Percentiles rank a stretch among this genome's conserved stretches.
Evolutionary conservation across 371 early-diverging fungal species (phyloP).

Genomic region (Rhizopus arrhizus): DNA sequence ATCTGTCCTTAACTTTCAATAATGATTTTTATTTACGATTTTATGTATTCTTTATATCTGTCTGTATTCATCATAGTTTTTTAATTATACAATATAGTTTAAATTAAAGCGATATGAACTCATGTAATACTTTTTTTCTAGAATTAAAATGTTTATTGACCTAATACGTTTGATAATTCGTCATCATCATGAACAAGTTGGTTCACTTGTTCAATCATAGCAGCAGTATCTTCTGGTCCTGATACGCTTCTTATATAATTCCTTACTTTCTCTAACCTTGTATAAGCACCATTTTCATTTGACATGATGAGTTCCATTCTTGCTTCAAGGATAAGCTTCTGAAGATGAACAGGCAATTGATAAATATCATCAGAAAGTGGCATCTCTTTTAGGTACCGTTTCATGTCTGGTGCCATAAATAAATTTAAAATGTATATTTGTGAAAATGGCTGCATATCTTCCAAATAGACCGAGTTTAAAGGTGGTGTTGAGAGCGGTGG

Average conservation of each 20-base stretch:
- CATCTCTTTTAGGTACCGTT: conserved; percentile 32
- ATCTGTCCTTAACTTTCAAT: too few species aligned
- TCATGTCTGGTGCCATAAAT: conserved; percentile 40
- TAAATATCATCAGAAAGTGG: conserved; percentile 40
- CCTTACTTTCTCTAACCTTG: conserved; percentile 26
- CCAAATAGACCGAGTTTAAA: conserved; percentile 15
- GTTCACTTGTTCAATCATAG: conserved; percentile 12
- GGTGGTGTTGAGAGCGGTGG: conserved; percentile 14
- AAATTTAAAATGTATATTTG: conserved; percentile 36
- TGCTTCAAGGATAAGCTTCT: conserved; percentile 38
- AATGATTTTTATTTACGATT: too few species aligned
- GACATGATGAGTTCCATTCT: conserved; percentile 34
- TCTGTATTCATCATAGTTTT: too few species aligned
- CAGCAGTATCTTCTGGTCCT: conserved; percentile 15
- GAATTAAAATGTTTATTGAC: conserved; percentile 7
- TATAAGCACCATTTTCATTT: conserved; percentile 17
- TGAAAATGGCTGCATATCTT: conserved; percentile 22
- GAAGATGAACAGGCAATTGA: conserved; percentile 38
- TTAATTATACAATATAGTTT: too few species aligned
- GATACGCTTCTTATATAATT: conserved; percentile 14
- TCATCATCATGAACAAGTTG: conserved; percentile 24
- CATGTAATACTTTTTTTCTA: too few species aligned
- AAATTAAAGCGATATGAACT: too few species aligned
- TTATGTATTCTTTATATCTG: too few species aligned
- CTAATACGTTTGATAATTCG: conserved; percentile 20